A percentile compares a stretch with the other conserved stretches of the same genome.
Conservation (phyloP, 2,329 filamentous ascomycete genomes). For the Aspergillus calidoustus region DNA sequence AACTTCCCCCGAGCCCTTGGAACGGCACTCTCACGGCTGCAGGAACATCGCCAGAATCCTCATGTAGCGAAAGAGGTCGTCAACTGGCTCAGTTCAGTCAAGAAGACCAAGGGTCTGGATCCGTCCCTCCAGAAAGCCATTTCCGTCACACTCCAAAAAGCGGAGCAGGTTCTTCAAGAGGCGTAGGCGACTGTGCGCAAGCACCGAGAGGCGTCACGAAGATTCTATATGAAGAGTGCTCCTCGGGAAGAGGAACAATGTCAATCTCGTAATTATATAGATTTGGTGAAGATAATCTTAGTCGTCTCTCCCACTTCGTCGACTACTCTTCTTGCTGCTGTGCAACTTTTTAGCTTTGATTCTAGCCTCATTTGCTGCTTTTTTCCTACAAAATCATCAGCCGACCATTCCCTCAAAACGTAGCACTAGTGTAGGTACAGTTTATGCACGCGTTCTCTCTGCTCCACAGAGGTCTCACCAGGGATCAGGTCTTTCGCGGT, state of each 20-base stretch:
- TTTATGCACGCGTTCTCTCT: slow-evolving; percentile 58
- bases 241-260: neutral
- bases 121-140: slow-evolving; percentile 59
- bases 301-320: slow-evolving; percentile 49
- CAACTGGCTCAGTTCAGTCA: slow-evolving; percentile 54
- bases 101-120: slow-evolving; percentile 54
- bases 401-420: neutral
- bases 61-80: slow-evolving; percentile 54
- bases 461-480: slow-evolving; percentile 63
- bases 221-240: neutral
- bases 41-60: slow-evolving; percentile 50
- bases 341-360: slow-evolving; percentile 64
- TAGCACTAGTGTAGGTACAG: slow-evolving; percentile 46
- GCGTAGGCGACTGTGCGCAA: slow-evolving; percentile 21
- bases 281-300: slow-evolving; percentile 31
- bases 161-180: slow-evolving; percentile 35
- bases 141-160: slow-evolving; percentile 42
- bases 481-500: slow-evolving; percentile 58
- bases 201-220: slow-evolving; percentile 24
- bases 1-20: slow-evolving; percentile 75
- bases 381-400: slow-evolving; percentile 49
- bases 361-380: slow-evolving; percentile 61
- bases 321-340: slow-evolving; percentile 64
- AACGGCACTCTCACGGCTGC: slow-evolving; percentile 66
- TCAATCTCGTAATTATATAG: neutral